phyloP scores from a whole-genome alignment of 1,284 basidiomycete species.

The Puccinia horiana region DNA sequence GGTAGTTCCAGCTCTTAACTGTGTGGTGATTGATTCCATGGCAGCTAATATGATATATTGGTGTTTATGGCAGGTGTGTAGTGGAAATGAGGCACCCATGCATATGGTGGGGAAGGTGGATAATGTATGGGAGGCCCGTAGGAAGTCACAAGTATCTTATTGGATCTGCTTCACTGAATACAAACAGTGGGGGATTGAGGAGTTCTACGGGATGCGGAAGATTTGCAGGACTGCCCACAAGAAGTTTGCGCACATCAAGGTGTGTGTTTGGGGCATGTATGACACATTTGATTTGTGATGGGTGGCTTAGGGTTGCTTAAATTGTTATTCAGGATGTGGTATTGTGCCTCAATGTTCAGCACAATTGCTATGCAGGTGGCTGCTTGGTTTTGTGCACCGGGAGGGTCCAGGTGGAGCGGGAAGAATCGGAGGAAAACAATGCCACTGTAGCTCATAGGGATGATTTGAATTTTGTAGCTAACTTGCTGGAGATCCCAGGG shows the following conservation, averaged over 20 bases:
- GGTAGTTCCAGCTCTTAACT: not conserved
- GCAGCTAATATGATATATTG: not conserved
- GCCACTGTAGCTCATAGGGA: no score
- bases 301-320: no score
- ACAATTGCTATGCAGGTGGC: not conserved
- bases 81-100: not conserved
- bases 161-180: not conserved
- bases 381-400: not conserved
- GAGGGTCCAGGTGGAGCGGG: not conserved
- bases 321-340: not conserved
- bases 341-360: not conserved
- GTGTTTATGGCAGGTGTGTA: not conserved
- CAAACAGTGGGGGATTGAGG: not conserved
- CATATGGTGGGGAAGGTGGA: not conserved
- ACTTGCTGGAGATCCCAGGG: no score
- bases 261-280: not conserved
- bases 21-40: no score
- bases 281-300: not conserved
- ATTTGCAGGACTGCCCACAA: not conserved
- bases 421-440: no score
- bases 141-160: not conserved
- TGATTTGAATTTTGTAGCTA: no score
- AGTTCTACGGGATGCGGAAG: not conserved
- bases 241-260: not conserved
- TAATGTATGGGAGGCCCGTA: not conserved